Evolutionary conservation across 2,329 filamentous ascomycete species (phyloP), one percentile per base, ranked within the genome.

Genomic region (Paraphaeosphaeria minitans): DNA sequence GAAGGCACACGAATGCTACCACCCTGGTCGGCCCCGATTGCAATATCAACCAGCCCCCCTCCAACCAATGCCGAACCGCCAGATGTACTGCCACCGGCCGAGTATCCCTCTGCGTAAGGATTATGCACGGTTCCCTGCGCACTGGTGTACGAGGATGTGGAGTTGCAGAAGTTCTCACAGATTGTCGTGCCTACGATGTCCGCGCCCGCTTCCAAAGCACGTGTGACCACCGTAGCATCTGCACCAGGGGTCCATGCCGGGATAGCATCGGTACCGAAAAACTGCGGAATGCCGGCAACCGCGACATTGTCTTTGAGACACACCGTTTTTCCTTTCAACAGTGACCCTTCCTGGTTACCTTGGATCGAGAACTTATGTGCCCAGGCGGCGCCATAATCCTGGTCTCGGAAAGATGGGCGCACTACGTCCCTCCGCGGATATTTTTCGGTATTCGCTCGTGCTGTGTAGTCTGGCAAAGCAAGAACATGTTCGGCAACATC

Each of bases 291-390:
- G 0, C 79, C 81, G 1, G 82, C 82, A 1, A 86, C 82, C 3
- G 81, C 80, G 39, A 85, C 81, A 31, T 82, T 83, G 61, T 86
- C 84, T 64, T 86, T 86, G 14, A 86, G 60, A 57, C 81, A 83
- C 3, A 85, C 65, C 0, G 77, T 80, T 51, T 81, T 85, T 0
- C 79, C 81, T 27, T 45, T 61, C 4, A 70, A 31, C 3, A 66
- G 7, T 3, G 51, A 50, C 10, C 65, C 70, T 29, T 54, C 57
- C 2, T 62, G 33, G 46, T 66, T 53, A 61, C 72, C 80, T 46
- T 70, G 70, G 45, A 85, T 83, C 4, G 78, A 70, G 47, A 83
- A 83, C 41, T 76, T 80, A 63, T 84, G 81, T 1, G 82, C 82
- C 82, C 83, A 84, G 0, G 82, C 82, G 60, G 80, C 73, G 0